Conservation (phyloP, 768 basidiomycete genomes). For the Nidula microcarpa region DNA sequence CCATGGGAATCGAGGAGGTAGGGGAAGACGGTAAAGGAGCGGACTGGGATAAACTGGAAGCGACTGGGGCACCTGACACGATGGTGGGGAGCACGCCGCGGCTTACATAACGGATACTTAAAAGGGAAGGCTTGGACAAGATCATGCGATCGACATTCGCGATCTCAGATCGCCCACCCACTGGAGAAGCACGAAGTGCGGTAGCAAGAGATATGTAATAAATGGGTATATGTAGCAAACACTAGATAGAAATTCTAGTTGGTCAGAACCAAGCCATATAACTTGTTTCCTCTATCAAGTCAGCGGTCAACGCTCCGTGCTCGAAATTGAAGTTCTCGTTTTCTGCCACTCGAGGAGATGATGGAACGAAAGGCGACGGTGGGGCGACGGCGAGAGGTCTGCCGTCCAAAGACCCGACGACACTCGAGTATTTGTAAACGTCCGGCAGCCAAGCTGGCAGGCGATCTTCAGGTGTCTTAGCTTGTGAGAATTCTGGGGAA, state of each 20-base stretch:
- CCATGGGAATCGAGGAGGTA: constrained; percentile 34
- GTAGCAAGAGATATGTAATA: not conserved
- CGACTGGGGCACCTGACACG: too few relatives aligned
- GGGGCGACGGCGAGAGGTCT: constrained; percentile 27
- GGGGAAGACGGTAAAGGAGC: too few relatives aligned
- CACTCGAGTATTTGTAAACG: constrained; percentile 41
- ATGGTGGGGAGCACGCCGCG: too few relatives aligned
- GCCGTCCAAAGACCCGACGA: constrained; percentile 38
- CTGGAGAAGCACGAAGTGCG: too few relatives aligned
- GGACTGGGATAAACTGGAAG: too few relatives aligned
- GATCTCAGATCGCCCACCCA: too few relatives aligned
- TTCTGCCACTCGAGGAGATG: constrained; percentile 47
- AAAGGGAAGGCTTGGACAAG: too few relatives aligned
- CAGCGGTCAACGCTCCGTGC: constrained; percentile 52
- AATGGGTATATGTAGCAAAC: not conserved
- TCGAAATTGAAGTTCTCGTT: constrained; percentile 60
- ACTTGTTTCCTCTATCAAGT: constrained; percentile 56
- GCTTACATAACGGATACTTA: too few relatives aligned
- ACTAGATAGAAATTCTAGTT: not conserved
- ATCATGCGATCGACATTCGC: too few relatives aligned
- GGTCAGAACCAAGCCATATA: constrained; percentile 69
- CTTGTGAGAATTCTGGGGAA: not conserved
- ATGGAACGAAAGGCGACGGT: constrained; percentile 42
- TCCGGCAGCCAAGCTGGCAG: constrained; percentile 38
- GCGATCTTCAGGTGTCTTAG: not conserved